Conservation (phyloP, 192 early-diverging fungal genomes). For the Cladochytrium replicatum region DNA sequence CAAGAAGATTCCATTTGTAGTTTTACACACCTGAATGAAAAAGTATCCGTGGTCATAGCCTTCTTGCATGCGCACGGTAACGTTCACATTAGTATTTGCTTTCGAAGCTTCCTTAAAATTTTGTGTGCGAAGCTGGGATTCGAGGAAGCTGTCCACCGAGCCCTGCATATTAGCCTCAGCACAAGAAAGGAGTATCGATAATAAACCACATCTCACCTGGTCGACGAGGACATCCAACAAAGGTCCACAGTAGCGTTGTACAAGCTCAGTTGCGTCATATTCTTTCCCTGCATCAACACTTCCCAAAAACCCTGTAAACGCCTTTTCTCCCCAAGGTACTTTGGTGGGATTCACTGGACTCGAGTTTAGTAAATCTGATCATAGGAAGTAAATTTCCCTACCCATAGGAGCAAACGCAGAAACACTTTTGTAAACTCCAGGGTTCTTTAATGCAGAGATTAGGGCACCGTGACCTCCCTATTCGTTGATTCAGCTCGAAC, state of each 20-base stretch:
- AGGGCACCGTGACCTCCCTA: slow-evolving; percentile 87
- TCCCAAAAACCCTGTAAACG: slow-evolving; percentile 69
- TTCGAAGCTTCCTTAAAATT: too few relatives aligned
- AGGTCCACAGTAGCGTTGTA: slow-evolving; percentile 35
- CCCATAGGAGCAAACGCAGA: slow-evolving; percentile 80
- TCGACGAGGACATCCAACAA: slow-evolving; percentile 33
- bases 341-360: slow-evolving; percentile 51
- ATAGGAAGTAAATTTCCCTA: neutral
- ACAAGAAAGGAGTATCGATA: too few relatives aligned
- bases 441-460: slow-evolving; percentile 61
- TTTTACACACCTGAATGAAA: too few relatives aligned
- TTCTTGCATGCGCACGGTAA: slow-evolving; percentile 58
- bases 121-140: too few relatives aligned
- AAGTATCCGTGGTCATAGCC: slow-evolving; percentile 86
- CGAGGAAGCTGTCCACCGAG: too few relatives aligned
- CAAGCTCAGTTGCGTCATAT: slow-evolving; percentile 68
- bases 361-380: too few relatives aligned
- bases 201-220: too few relatives aligned
- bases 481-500: neutral
- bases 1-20: too few relatives aligned
- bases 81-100: slow-evolving; percentile 22
- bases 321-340: slow-evolving; percentile 71
- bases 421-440: slow-evolving; percentile 54
- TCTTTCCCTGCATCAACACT: slow-evolving; percentile 45
- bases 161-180: too few relatives aligned